phyloP scores from a whole-genome alignment of 1,284 basidiomycete species.

The Anthracocystis panici-leucophaei region DNA sequence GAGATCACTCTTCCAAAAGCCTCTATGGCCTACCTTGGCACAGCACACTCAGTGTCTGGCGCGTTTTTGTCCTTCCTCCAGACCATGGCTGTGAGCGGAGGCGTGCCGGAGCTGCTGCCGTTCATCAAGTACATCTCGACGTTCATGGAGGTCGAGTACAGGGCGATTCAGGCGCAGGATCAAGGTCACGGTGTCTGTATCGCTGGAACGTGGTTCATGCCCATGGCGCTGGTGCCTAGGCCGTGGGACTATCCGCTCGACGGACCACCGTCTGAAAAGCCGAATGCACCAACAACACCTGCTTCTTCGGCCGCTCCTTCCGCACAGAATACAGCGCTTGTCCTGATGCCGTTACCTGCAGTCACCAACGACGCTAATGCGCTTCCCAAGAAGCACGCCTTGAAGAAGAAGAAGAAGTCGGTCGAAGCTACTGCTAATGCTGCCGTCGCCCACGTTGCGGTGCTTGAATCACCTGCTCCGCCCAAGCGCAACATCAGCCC shows the following conservation, averaged over 20 bases:
- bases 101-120: constrained; percentile 62
- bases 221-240: constrained; percentile 50
- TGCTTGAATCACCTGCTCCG: constrained; percentile 1
- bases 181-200: constrained; percentile 57
- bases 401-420: constrained; percentile 32
- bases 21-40: constrained; percentile 58
- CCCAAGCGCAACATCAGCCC: constrained; percentile 33
- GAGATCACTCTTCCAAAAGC: constrained; percentile 61
- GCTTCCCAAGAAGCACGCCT: constrained; percentile 16
- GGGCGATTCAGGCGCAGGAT: constrained; percentile 59
- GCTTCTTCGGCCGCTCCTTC: background rate
- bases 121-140: constrained; percentile 64
- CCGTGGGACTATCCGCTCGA: constrained; percentile 54
- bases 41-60: constrained; percentile 59
- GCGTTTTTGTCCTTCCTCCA: constrained; percentile 59
- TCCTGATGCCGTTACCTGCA: background rate
- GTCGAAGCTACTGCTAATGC: background rate
- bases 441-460: background rate
- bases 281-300: background rate
- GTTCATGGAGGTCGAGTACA: constrained; percentile 64
- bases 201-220: constrained; percentile 63
- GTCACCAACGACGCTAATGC: background rate
- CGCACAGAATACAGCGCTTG: background rate
- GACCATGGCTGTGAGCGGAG: constrained; percentile 60
- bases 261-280: constrained; percentile 8